phyloP scores from a whole-genome alignment of 768 basidiomycete species.

The Kwoniella sp. region DNA sequence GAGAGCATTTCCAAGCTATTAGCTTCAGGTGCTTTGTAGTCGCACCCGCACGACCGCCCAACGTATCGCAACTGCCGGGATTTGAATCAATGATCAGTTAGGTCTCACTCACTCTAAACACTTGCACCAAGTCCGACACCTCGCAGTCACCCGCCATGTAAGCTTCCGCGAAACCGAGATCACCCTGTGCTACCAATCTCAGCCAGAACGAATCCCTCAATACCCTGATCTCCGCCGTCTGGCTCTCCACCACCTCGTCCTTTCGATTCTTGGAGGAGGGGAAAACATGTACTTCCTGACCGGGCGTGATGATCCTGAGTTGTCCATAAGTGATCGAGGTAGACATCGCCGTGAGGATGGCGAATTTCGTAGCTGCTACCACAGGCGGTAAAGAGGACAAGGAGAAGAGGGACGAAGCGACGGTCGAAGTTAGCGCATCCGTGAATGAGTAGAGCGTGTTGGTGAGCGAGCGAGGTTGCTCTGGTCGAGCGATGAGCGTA shows the following conservation, averaged over 20 bases:
- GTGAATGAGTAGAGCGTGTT: slow-evolving; percentile 29
- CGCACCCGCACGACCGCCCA: too few species aligned
- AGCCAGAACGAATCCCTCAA: slow-evolving; percentile 54
- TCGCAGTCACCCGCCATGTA: slow-evolving; percentile 79
- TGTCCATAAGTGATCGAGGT: slow-evolving; percentile 38
- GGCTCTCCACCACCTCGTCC: slow-evolving; percentile 1
- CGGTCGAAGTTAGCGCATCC: slow-evolving; percentile 26
- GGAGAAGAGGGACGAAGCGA: slow-evolving; percentile 24
- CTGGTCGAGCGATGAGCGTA: not conserved
- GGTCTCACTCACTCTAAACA: slow-evolving; percentile 63
- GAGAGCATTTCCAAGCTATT: too few species aligned
- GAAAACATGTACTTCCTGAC: slow-evolving; percentile 36
- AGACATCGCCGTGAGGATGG: slow-evolving; percentile 40
- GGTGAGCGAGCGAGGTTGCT: slow-evolving; percentile 5
- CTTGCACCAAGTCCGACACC: slow-evolving; percentile 63
- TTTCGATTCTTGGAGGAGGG: slow-evolving; percentile 17
- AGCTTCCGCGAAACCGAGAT: slow-evolving; percentile 73
- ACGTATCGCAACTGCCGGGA: too few species aligned
- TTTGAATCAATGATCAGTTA: not conserved
- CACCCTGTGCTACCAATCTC: slow-evolving; percentile 60
- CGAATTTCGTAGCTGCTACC: slow-evolving; percentile 25
- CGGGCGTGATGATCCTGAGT: slow-evolving; percentile 33
- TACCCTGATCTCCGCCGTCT: slow-evolving; percentile 35
- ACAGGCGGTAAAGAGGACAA: slow-evolving; percentile 29
- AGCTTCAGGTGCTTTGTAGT: too few species aligned